Evolutionary conservation across 495 filamentous ascomycete genomes (phyloP).

Genomic region (Umbilicaria muhlenbergii): DNA sequence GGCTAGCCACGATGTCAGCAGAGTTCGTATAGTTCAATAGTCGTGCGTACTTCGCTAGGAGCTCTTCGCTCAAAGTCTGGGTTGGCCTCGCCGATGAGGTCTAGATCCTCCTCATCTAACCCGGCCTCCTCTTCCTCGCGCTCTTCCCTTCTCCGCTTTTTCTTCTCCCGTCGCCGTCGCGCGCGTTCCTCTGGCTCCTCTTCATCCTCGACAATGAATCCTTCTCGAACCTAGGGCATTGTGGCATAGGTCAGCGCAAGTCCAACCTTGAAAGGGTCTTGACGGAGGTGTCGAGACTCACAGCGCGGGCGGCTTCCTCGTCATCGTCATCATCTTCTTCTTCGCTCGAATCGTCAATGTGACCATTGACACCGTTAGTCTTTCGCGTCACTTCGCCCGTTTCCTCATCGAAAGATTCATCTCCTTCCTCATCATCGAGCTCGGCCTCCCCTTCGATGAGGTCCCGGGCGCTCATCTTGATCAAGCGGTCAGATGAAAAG

Average conservation of each 20-base stretch:
- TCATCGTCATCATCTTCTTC: constrained; percentile 97
- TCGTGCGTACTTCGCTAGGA: constrained; percentile 39
- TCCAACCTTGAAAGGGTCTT: not conserved
- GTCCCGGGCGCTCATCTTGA: constrained; percentile 56
- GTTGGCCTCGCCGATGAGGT: constrained; percentile 71
- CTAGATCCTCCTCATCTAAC: constrained; percentile 91
- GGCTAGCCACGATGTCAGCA: constrained; percentile 32
- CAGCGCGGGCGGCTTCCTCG: constrained; percentile 51
- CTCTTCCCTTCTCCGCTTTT: constrained; percentile 54
- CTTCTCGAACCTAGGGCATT: constrained; percentile 56
- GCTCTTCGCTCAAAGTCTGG: constrained; percentile 51
- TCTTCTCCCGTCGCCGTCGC: constrained; percentile 43
- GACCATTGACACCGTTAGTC: constrained; percentile 24
- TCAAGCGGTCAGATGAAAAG: no score
- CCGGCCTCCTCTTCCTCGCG: constrained; percentile 76
- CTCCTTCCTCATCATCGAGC: constrained; percentile 78
- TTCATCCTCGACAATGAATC: constrained; percentile 92
- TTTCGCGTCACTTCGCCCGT: constrained; percentile 44
- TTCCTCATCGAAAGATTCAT: constrained; percentile 76
- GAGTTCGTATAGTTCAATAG: not conserved
- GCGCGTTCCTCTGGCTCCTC: constrained; percentile 58
- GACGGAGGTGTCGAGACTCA: constrained; percentile 15
- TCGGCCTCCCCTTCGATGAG: constrained; percentile 74
- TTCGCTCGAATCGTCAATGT: constrained; percentile 71
- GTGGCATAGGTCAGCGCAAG: no score